A percentile compares a stretch with the other conserved stretches of the same genome.
phyloP scores from a whole-genome alignment of 805 yeast species.

The Cyberlindnera mississippiensis region DNA sequence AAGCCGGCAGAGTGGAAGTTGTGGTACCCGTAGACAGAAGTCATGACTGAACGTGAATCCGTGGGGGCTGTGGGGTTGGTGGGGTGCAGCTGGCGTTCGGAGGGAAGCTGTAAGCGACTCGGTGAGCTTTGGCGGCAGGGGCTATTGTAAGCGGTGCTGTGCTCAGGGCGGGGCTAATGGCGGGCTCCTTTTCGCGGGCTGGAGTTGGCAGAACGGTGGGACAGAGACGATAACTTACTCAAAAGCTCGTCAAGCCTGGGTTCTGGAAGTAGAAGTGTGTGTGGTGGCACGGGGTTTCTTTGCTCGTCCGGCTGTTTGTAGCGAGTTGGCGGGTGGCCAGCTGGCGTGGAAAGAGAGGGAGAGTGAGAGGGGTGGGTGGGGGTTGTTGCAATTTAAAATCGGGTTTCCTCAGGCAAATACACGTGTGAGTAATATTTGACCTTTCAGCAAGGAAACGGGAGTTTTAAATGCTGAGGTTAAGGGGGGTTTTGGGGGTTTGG shows the following conservation, averaged over 20 bases:
- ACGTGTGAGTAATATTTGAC: slow-evolving; percentile 14
- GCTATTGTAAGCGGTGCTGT: too few species aligned
- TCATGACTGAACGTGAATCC: slow-evolving; percentile 12
- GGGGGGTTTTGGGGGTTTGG: slow-evolving; percentile 3
- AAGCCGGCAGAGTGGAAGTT: slow-evolving; percentile 9
- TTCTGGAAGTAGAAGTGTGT: neutral
- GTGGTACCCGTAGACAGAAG: slow-evolving; percentile 23
- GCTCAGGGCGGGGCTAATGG: too few species aligned
- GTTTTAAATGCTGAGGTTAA: slow-evolving; percentile 7
- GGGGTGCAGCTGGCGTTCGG: too few species aligned
- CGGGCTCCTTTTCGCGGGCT: neutral
- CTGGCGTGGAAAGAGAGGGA: slow-evolving; percentile 2
- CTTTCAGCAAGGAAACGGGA: slow-evolving; percentile 18
- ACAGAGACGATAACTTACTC: slow-evolving; percentile 37
- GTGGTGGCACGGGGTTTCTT: slow-evolving; percentile 1
- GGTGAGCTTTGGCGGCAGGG: too few species aligned
- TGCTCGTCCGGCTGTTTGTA: slow-evolving; percentile 1
- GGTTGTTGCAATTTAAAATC: slow-evolving; percentile 16
- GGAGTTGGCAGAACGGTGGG: neutral
- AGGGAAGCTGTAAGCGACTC: too few species aligned
- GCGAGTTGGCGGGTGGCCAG: slow-evolving; percentile 2
- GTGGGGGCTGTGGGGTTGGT: too few species aligned
- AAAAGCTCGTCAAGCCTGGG: slow-evolving; percentile 37
- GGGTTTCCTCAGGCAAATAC: slow-evolving; percentile 24
- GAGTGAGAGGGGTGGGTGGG: slow-evolving; percentile 1